Base-by-base conservation (phyloP, 441 rosid species). In the Gossypium laxum region DNA sequence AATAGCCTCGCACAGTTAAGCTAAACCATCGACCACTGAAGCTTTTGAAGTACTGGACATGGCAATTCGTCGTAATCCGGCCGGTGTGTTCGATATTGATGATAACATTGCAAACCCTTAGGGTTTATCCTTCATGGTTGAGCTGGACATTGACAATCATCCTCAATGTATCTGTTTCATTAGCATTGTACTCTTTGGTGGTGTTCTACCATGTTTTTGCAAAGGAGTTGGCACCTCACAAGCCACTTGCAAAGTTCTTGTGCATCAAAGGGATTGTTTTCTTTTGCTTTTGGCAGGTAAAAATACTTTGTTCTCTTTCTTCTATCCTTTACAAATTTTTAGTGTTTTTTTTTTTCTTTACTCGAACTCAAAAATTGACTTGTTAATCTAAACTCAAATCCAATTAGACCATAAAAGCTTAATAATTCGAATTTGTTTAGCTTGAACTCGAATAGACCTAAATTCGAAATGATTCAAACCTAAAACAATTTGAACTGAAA, bases 271-370 rank as follows among this genome's bases (percentile, higher is more conserved):
- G 98, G 55, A 86, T 94, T 56, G 98, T 94, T 72, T 92, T 94
- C 89, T 92, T 94, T 77, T 89, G 95, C 92, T 94, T 94, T 78
- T 94, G 98, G 98, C 98, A 92, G 98, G 98, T 94, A 82, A 76
- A 52, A 15, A 5, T 32, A 15, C 79, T 74, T 5, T 15, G 18
- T 26, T 5, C 14, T 18, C 0, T 15, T 32, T 71, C 7, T 22
- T 38, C 22, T 1, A 1, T 8, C 41, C 38, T 12, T 19, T 66
- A 3, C 8, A 5, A 61, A 26, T 47, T 30, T 47, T 19, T 32
- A 12, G 51, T 2, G 50, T 19, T 34, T 30, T 62, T 24, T 24
- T 24, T 62, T 18, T 32, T 32, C 0, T 5, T 32, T 5, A 0
- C 1, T 1, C 8, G 1, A 5, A 32, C 0, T 32, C 38, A 32